Base-by-base conservation (phyloP, 2,329 filamentous ascomycete genomes). In the Orbilia ellipsospora region DNA sequence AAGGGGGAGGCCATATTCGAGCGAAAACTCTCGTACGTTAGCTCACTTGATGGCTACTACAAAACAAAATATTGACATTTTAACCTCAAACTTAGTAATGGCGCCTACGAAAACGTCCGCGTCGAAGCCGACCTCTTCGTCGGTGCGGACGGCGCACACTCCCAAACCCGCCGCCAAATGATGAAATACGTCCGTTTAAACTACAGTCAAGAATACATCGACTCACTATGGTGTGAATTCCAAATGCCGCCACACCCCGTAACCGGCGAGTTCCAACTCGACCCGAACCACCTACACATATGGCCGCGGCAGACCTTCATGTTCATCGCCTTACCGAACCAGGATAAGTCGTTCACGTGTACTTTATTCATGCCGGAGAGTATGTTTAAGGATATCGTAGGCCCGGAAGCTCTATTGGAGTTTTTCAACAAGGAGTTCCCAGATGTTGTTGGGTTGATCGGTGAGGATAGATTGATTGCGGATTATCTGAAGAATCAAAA, bases 171-270 rank as follows among this genome's bases (percentile, higher is more conserved):
- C 61, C 96, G 93, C 81, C 93, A 98, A 81, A 85, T 99, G 83
- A 99, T 99, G 94, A 98, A 98, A 83, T 97, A 88, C 80, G 88
- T 90, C 0, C 89, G 74, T 10, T 92, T 98, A 88, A 89, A 95
- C 83, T 99, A 97, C 81, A 87, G 91, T 79, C 95, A 99, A 81
- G 89, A 93, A 80, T 99, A 99, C 82, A 95, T 99, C 81, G 94
- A 98, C 82, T 95, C 94, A 0, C 84, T 98, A 4, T 99, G 95
- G 95, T 98, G 94, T 82, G 95, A 99, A 81, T 98, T 99, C 81
- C 89, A 89, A 59, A 93, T 99, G 76, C 85, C 87, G 18, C 86
- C 92, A 0, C 77, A 78, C 10, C 80, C 82, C 0, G 78, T 81
- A 6, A 78, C 81, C 0, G 85, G 85, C 20, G 84, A 86, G 54